These are phyloP conservation scores for Colletotrichum filicis DNA, from an alignment of 2,329 filamentous ascomycete genomes.

Conservation along the genomic window DNA sequence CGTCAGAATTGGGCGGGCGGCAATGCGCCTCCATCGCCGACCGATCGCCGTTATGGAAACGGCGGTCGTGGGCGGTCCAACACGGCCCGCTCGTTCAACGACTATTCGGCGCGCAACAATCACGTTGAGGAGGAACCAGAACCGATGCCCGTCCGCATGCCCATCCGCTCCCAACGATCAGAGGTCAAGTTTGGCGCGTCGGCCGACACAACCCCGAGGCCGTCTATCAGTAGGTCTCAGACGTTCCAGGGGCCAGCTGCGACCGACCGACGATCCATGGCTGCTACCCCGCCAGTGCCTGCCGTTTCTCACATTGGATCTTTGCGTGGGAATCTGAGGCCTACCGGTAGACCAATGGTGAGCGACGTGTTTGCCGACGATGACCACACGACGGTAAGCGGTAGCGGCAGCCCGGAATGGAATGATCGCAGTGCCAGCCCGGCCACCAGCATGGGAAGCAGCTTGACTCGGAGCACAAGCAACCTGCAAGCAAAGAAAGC, in stretches of 20 bases:
- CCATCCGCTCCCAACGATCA: slow-evolving; percentile 51
- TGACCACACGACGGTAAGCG: slow-evolving; percentile 61
- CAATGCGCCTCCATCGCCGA: slow-evolving; percentile 36
- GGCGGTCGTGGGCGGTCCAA: slow-evolving; percentile 57
- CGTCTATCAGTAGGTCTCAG: slow-evolving; percentile 49
- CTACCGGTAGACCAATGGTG: slow-evolving; percentile 51
- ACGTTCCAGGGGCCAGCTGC: slow-evolving; percentile 49
- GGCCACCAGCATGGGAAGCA: slow-evolving; percentile 67
- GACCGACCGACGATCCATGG: slow-evolving; percentile 30
- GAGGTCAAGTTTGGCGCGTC: slow-evolving; percentile 43
- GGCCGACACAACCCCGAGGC: slow-evolving; percentile 49
- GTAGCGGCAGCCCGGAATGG: slow-evolving; percentile 63
- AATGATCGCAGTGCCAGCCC: slow-evolving; percentile 64
- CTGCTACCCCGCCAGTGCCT: slow-evolving; percentile 22
- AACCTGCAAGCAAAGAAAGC: slow-evolving; percentile 48
- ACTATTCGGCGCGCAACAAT: slow-evolving; percentile 47
- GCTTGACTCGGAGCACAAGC: slow-evolving; percentile 57
- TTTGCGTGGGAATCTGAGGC: slow-evolving; percentile 56
- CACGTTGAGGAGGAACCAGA: slow-evolving; percentile 40
- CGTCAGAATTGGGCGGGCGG: slow-evolving; percentile 57
- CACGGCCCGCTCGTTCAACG: slow-evolving; percentile 56
- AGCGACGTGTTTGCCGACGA: slow-evolving; percentile 59
- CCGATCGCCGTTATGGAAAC: slow-evolving; percentile 32
- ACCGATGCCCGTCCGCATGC: slow-evolving; percentile 53
- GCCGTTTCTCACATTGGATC: slow-evolving; percentile 44